Percentiles rank a stretch among this genome's conserved stretches.
phyloP scores from a whole-genome alignment of 495 filamentous ascomycete species.

The Parathielavia appendiculata region DNA sequence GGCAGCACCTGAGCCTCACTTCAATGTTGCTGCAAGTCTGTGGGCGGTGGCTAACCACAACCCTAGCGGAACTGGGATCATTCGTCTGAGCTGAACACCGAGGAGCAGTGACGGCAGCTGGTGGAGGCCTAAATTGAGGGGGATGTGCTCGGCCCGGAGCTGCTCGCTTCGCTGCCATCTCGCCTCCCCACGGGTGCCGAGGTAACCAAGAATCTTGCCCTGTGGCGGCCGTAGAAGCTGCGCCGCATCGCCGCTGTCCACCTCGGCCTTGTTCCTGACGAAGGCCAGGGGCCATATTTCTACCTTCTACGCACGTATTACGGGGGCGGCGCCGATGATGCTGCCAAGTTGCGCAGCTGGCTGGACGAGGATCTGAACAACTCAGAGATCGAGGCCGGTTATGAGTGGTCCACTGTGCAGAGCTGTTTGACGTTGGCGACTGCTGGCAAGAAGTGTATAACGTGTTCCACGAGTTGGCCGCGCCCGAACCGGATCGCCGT shows the following conservation, averaged over 20 bases:
- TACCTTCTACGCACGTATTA: not conserved
- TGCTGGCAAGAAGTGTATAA: not conserved
- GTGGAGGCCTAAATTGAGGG: not conserved
- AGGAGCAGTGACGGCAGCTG: not conserved
- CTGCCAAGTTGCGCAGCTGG: not conserved
- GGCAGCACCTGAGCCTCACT: too few relatives aligned
- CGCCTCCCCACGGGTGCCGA: not conserved
- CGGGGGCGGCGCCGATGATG: not conserved
- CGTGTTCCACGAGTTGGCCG: not conserved
- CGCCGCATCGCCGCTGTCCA: not conserved
- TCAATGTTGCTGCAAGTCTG: too few relatives aligned
- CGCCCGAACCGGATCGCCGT: not conserved
- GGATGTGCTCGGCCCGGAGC: not conserved
- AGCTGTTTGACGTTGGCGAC: not conserved
- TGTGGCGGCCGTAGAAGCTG: conserved; percentile 1
- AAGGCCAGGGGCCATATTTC: not conserved
- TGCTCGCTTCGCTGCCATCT: not conserved
- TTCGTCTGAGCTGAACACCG: not conserved
- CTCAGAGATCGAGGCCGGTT: not conserved
- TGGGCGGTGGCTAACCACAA: not conserved
- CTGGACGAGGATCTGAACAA: not conserved
- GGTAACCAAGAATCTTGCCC: not conserved
- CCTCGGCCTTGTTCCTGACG: not conserved
- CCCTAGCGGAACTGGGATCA: not conserved
- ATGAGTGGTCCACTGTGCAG: not conserved